These are phyloP conservation scores for Pseudogymnoascus sp. DNA, from an alignment of 2,329 filamentous ascomycete species.

Conservation along the genomic window DNA sequence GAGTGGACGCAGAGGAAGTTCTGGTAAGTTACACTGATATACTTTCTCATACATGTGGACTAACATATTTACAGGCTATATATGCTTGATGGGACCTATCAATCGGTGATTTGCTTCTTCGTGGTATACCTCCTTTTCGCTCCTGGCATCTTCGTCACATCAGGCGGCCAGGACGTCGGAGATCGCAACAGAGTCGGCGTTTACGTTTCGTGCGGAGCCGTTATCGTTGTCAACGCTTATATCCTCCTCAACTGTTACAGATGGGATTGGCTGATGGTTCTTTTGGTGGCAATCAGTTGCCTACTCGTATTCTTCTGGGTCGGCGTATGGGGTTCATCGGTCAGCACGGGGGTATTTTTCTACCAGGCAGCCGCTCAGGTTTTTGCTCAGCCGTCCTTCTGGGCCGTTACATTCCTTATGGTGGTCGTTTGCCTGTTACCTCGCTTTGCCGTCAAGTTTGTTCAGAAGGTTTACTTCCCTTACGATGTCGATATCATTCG, in stretches of 20 bases:
- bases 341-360: constrained; percentile 48
- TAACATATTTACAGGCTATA: constrained; percentile 56
- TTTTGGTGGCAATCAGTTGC: constrained; percentile 74
- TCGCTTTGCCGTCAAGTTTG: constrained; percentile 73
- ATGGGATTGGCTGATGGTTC: constrained; percentile 93
- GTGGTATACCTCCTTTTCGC: constrained; percentile 77
- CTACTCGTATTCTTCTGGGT: constrained; percentile 94
- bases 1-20: constrained; percentile 97
- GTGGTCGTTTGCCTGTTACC: constrained; percentile 78
- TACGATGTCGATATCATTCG: constrained; percentile 92
- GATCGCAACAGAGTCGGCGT: constrained; percentile 80
- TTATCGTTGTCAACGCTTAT: constrained; percentile 87
- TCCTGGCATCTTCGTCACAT: constrained; percentile 58
- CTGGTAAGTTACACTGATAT: constrained; percentile 54
- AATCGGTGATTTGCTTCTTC: constrained; percentile 89
- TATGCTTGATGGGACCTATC: constrained; percentile 91
- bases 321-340: constrained; percentile 60
- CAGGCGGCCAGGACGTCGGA: constrained; percentile 64
- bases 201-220: constrained; percentile 74
- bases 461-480: constrained; percentile 92
- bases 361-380: constrained; percentile 72
- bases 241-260: constrained; percentile 93
- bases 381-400: constrained; percentile 76
- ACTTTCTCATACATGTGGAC: constrained; percentile 10
- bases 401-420: constrained; percentile 72